A percentile compares a stretch with the other conserved stretches of the same genome.
Evolutionary conservation across 192 early-diverging fungal genomes (phyloP).

Genomic region (Thamnidium elegans): DNA sequence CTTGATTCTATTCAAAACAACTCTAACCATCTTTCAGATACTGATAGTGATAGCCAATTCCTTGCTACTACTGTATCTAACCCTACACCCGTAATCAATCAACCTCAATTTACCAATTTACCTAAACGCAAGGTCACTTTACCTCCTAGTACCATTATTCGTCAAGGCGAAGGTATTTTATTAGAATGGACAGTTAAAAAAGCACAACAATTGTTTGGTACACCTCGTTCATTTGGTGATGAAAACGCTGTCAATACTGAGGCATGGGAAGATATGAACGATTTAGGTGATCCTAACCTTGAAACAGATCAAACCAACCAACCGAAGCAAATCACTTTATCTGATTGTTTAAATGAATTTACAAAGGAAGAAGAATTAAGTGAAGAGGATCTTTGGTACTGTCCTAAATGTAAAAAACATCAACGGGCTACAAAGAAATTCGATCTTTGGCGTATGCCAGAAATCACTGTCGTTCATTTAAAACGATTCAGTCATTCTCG

Average conservation of each 20-base stretch:
- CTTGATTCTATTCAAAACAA: not conserved
- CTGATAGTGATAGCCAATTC: no score
- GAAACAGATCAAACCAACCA: not conserved
- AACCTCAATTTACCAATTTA: no score
- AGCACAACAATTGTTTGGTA: constrained; percentile 29
- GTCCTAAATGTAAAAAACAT: constrained; percentile 74
- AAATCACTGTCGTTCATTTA: constrained; percentile 79
- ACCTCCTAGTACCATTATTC: constrained; percentile 12
- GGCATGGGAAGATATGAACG: constrained; percentile 25
- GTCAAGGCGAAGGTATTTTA: constrained; percentile 34
- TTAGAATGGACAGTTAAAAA: constrained; percentile 19
- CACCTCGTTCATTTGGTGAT: not conserved
- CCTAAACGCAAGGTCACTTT: not conserved
- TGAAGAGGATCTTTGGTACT: constrained; percentile 79
- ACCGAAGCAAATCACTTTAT: constrained; percentile 50
- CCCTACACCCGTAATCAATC: not conserved
- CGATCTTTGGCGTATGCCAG: constrained; percentile 76
- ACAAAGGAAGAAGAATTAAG: constrained; percentile 70
- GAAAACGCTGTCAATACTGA: constrained; percentile 15
- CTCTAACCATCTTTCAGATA: no score
- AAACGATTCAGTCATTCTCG: constrained; percentile 75
- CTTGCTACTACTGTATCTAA: not conserved
- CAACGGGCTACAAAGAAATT: constrained; percentile 76
- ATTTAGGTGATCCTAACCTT: constrained; percentile 18
- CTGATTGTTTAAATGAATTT: constrained; percentile 75